Base-by-base conservation (phyloP, 768 basidiomycete genomes). In the Rhodotorula kratochvilovae region DNA sequence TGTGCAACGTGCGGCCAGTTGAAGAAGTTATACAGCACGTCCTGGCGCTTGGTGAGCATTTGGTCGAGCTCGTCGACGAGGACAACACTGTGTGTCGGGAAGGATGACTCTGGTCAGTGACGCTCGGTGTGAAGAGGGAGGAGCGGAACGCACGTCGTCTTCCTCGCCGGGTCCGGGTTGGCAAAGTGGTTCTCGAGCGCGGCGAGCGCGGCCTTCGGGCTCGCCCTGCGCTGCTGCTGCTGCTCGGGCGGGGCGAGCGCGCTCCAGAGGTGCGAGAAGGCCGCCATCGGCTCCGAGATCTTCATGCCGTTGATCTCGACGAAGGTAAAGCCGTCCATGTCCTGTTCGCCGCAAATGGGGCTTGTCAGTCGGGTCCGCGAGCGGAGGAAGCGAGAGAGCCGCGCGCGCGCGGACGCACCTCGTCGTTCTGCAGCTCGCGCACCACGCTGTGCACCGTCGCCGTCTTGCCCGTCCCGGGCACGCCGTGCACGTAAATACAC, bases 31-130 rank as follows among this genome's bases (percentile, higher is more conserved):
- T 99, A 99, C 31, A 99, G 90, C 17, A 99, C 95, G 68, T 99
- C 95, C 80, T 99, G 95, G 79, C 96, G 96, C 27, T 89, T 84
- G 2, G 95, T 98, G 76, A 98, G 87, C 39, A 99, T 85, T 80
- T 98, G 96, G 81, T 99, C 96, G 10, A 99, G 85, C 81, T 99
- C 96, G 79, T 99, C 95, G 91, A 99, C 98, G 25, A 99, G 83
- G 10, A 98, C 93, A 10, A 98, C 90, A 67, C 50, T 51, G 50
- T n/a, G 11, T 7, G 11, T 7, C 93, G 97, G 74, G 17, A 27
- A 51, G 29, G 42, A n/a, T n/a, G n/a, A n/a, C n/a, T n/a, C 39
- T 53, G 35, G 42, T 21, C 12, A 36, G 25, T 10, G 61, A 36
- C 2, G 31, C 21, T 29, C 12, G 12, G 42, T 25, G 42, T 25